These are phyloP conservation scores for Calycina herbarum DNA, from an alignment of 2,329 filamentous ascomycete genomes.

Conservation along the genomic window DNA sequence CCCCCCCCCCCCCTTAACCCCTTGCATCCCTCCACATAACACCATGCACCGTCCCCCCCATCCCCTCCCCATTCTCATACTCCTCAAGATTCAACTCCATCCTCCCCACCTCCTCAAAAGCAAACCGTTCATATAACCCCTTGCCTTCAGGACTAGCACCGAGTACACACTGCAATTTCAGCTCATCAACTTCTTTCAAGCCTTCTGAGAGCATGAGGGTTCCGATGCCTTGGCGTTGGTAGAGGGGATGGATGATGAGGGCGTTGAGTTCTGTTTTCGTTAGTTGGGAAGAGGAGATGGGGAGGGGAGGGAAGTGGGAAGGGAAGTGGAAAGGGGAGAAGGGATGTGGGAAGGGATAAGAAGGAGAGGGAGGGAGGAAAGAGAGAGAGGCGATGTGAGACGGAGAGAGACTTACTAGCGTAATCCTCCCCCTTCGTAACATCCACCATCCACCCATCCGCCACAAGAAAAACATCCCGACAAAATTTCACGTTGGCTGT, in stretches of 20 bases:
- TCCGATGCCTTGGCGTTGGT: conserved; percentile 32
- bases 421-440: conserved; percentile 23
- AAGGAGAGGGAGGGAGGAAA: no score
- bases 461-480: conserved; percentile 28
- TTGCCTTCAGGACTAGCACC: conserved; percentile 30
- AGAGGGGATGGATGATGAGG: conserved; percentile 25
- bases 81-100: conserved; percentile 29
- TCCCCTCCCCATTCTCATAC: conserved; percentile 33
- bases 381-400: no score
- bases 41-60: conserved; percentile 22
- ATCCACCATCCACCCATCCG: conserved; percentile 28
- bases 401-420: no score
- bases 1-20: background rate
- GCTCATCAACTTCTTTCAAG: conserved; percentile 23
- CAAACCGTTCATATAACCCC: conserved; percentile 31
- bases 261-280: conserved; percentile 29
- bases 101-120: conserved; percentile 25
- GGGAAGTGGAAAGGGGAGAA: no score
- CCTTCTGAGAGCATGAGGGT: conserved; percentile 27
- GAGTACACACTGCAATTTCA: conserved; percentile 29
- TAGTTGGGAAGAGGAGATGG: no score
- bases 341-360: no score
- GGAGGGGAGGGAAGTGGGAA: no score
- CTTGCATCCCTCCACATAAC: conserved; percentile 11
- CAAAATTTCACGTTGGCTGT: conserved; percentile 31